Percentiles rank a stretch among this genome's conserved stretches.
Evolutionary conservation across 148 eudicot genomes (phyloP).

Genomic region (Suaeda aralocaspica): DNA sequence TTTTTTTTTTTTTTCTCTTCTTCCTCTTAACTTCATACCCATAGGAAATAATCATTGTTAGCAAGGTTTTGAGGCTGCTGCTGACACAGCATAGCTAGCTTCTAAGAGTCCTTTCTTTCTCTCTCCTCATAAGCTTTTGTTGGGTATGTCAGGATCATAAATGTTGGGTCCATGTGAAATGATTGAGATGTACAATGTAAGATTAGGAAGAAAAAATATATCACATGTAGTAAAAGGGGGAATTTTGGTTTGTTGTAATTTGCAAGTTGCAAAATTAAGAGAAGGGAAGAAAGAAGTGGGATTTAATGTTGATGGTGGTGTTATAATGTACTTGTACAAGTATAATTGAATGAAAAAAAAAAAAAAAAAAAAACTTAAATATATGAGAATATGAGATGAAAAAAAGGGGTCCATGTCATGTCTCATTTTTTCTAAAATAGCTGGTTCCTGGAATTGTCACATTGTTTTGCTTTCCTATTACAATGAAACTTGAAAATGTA

Average conservation of each 20-base stretch:
- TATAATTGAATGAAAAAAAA: too few species aligned
- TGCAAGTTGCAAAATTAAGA: background rate
- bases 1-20: background rate
- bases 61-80: slow-evolving; percentile 9
- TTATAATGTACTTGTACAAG: too few species aligned
- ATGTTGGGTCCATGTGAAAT: slow-evolving; percentile 12
- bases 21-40: slow-evolving; percentile 14
- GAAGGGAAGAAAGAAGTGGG: background rate
- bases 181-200: slow-evolving; percentile 24
- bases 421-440: slow-evolving; percentile 7
- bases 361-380: too few species aligned
- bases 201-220: slow-evolving; percentile 9
- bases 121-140: background rate
- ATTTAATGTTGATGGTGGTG: background rate
- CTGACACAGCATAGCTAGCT: slow-evolving; percentile 10
- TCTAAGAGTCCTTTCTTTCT: background rate
- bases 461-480: too few species aligned
- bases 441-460: background rate
- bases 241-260: background rate
- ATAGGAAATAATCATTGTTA: slow-evolving; percentile 21
- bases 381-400: background rate
- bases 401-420: background rate
- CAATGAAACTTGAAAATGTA: too few species aligned
- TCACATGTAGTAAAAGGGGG: slow-evolving; percentile 17
- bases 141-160: background rate